Evolutionary conservation across 1,284 basidiomycete species (phyloP).

Genomic region (Erythrobasidium hasegawianum): DNA sequence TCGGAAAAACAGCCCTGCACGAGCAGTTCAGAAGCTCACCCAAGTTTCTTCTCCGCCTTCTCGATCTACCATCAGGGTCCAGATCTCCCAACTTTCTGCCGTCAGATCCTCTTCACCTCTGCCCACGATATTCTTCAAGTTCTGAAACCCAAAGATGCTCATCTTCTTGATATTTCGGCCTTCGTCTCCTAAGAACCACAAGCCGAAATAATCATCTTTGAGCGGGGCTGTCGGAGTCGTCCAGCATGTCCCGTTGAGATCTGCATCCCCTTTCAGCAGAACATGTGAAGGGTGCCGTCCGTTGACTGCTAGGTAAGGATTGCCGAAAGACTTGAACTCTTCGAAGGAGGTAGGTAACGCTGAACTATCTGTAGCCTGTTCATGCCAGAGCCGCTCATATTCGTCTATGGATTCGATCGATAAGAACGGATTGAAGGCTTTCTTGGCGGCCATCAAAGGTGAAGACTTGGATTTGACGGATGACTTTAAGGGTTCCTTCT

Average conservation of each 20-base stretch:
- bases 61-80: constrained; percentile 32
- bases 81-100: constrained; percentile 40
- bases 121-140: constrained; percentile 38
- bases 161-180: constrained; percentile 8
- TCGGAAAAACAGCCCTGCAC: neutral
- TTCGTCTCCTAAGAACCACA: constrained; percentile 34
- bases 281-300: constrained; percentile 29
- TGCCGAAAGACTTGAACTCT: constrained; percentile 36
- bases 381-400: constrained; percentile 36
- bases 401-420: constrained; percentile 23
- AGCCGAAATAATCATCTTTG: constrained; percentile 38
- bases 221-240: neutral
- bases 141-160: constrained; percentile 34
- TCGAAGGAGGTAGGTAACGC: constrained; percentile 18
- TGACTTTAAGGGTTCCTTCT: neutral
- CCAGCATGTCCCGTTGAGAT: constrained; percentile 28
- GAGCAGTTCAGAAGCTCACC: neutral
- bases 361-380: constrained; percentile 4
- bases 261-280: constrained; percentile 6
- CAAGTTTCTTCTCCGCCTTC: constrained; percentile 1
- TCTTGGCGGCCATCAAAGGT: neutral
- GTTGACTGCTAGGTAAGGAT: constrained; percentile 42
- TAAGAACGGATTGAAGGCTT: constrained; percentile 33
- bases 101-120: constrained; percentile 37
- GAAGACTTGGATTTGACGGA: neutral